Conservation (phyloP, 345 rosid genomes). For the Acer negundo region DNA sequence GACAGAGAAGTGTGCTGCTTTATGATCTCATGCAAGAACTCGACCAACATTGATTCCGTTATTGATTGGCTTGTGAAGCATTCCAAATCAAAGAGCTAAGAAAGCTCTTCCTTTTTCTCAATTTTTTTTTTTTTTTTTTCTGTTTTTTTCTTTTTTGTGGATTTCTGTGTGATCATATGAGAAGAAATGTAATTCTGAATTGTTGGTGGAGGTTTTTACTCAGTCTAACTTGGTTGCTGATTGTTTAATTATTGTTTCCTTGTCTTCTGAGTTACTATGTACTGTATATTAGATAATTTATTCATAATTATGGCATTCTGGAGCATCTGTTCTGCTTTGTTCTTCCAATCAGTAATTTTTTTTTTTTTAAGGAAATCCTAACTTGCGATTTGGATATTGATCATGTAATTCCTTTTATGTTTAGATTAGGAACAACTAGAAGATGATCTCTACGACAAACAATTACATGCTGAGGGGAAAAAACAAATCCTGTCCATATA, state of each 20-base stretch:
- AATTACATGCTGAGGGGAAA: too few species aligned
- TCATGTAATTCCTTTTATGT: too few species aligned
- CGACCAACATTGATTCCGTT: slow-evolving; percentile 80
- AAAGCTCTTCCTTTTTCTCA: background rate
- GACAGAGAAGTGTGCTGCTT: slow-evolving; percentile 92
- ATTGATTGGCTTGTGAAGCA: slow-evolving; percentile 96
- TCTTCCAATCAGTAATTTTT: background rate
- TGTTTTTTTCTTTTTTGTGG: slow-evolving; percentile 16
- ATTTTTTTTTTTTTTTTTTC: background rate
- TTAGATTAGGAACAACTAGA: too few species aligned
- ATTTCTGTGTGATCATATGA: slow-evolving; percentile 29
- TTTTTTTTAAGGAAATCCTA: background rate
- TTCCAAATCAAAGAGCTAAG: slow-evolving; percentile 66
- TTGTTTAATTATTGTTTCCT: slow-evolving; percentile 22
- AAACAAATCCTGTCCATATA: too few species aligned
- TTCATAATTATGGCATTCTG: background rate
- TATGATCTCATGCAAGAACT: slow-evolving; percentile 97
- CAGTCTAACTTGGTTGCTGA: slow-evolving; percentile 11
- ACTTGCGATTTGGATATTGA: too few species aligned
- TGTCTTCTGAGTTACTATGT: slow-evolving; percentile 22
- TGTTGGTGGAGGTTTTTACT: slow-evolving; percentile 17
- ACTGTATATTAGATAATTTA: slow-evolving; percentile 32
- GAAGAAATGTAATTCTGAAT: slow-evolving; percentile 5
- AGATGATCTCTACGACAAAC: too few species aligned
- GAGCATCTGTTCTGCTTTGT: background rate